Evolutionary conservation across 257 asterid species (phyloP).

Genomic region (Solanum pinnatisectum): DNA sequence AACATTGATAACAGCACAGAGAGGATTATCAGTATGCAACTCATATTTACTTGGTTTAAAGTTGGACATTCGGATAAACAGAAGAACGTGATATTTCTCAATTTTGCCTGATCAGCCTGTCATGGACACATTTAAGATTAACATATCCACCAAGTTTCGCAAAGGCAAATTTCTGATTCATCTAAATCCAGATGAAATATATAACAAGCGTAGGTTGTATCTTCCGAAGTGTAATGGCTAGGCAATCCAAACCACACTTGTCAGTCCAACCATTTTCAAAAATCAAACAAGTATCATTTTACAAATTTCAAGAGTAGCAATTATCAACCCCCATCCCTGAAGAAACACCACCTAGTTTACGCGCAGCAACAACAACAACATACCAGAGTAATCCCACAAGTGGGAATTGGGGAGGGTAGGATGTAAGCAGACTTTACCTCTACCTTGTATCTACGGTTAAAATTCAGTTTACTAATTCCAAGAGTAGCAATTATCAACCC

Average conservation of each 20-base stretch:
- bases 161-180: not conserved
- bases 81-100: constrained; percentile 1
- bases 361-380: not conserved
- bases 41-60: not conserved
- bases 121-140: not conserved
- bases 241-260: not conserved
- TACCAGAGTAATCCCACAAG: not conserved
- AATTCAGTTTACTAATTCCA: not conserved
- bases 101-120: not conserved
- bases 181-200: not conserved
- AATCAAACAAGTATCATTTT: not conserved
- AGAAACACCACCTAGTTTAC: not conserved
- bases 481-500: not conserved
- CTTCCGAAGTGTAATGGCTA: not conserved
- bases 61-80: not conserved
- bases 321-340: not conserved
- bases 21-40: not conserved
- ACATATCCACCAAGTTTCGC: not conserved
- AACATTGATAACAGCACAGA: not conserved
- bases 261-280: not conserved
- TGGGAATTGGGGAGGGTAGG: not conserved
- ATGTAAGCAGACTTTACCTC: not conserved
- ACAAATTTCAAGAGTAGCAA: not conserved
- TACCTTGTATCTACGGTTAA: not conserved
- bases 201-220: not conserved